Evolutionary conservation across 805 yeast species (phyloP), one percentile per base, ranked within the genome.

Genomic region (Yamadazyma endophytica): DNA sequence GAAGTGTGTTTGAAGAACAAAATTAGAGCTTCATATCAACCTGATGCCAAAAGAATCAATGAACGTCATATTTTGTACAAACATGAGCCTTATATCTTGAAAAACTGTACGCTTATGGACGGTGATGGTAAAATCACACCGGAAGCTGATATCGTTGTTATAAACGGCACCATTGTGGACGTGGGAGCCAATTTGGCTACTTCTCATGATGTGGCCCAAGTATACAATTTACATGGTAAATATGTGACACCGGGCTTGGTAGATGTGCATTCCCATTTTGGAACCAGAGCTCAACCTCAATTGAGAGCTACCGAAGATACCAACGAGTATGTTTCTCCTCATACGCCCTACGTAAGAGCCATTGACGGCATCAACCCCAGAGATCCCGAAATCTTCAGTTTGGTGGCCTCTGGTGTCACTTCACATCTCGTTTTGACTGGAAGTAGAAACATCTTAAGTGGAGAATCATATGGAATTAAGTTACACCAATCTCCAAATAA

Each of bases 231-330:
- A 5, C 12, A 20, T 5, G 31, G 24, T 8, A 26, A 25, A 17
- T 32, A 18, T 15, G 30, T 32, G 6, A 32, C 31, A 7, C 35
- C 35, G n/a, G 35, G 35, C n/a, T 16, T 32, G n/a, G 17, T 31
- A 8, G 36, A 32, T 18, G 32, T 27, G 4, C 36, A 32, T 22
- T 32, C 36, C n/a, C 36, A 32, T 18, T 32, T 32, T 32, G 36
- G 36, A n/a, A 32, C 36, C 6, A 21, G 36, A 28, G 27, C 29
- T 12, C 36, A 32, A 26, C 36, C 36, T 17, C 36, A 32, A 17
- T 16, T 32, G 5, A 21, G 16, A 21, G 32, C 31, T 8, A 32
- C 36, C 13, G 36, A 32, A 17, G 36, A 32, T 15, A 32, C 36
- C 6, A 32, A 32, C 23, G 36, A 32, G 23, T 32, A 15, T 24